Evolutionary conservation across 306 rosid genomes (phyloP).

Genomic region (Citrullus amarus): DNA sequence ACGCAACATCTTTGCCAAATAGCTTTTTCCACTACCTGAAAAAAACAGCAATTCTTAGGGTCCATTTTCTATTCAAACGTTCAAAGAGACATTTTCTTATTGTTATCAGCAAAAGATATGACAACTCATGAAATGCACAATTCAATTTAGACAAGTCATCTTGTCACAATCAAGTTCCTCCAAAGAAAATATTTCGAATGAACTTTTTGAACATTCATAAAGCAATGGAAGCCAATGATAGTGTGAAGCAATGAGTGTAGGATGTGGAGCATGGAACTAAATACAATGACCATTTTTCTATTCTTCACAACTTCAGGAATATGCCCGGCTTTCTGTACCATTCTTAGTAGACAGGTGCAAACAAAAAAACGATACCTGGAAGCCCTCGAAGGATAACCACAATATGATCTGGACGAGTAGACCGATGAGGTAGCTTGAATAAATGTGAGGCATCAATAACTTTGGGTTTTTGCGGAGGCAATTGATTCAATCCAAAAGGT

Average conservation of each 20-base stretch:
- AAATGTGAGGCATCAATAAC: slow-evolving; percentile 42
- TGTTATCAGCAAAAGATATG: not conserved
- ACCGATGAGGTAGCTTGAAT: slow-evolving; percentile 55
- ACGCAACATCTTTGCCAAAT: slow-evolving; percentile 89
- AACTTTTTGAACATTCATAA: not conserved
- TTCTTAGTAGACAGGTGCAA: not conserved
- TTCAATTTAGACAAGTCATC: not conserved
- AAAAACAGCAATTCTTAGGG: not conserved
- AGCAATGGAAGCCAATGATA: not conserved
- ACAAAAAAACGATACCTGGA: slow-evolving; percentile 46
- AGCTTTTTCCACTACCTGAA: slow-evolving; percentile 95
- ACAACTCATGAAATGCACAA: not conserved
- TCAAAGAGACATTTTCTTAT: not conserved
- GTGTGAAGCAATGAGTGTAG: not conserved
- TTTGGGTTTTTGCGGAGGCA: slow-evolving; percentile 29
- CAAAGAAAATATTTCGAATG: not conserved
- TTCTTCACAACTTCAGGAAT: not conserved
- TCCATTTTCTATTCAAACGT: not conserved
- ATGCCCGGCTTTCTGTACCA: not conserved
- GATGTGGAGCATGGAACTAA: not conserved
- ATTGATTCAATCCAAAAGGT: slow-evolving; percentile 20
- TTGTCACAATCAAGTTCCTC: not conserved
- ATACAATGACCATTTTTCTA: not conserved
- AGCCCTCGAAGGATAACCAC: slow-evolving; percentile 86
- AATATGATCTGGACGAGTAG: slow-evolving; percentile 77